phyloP scores from a whole-genome alignment of 1,284 basidiomycete species.

The Rhodotorula glutinis region DNA sequence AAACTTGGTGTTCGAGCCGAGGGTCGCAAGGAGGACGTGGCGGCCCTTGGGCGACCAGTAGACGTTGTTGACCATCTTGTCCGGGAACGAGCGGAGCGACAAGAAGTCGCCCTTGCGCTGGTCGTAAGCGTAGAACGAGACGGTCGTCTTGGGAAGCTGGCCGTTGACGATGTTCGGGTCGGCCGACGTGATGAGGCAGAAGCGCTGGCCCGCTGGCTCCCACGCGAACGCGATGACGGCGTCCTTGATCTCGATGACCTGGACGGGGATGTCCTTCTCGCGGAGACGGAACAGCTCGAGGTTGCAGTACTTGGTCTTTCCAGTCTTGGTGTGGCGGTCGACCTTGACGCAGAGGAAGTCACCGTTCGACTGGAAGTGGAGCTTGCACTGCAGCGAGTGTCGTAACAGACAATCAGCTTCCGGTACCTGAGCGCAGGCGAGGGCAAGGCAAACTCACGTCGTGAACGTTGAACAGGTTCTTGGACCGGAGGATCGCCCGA shows the following conservation, averaged over 20 bases:
- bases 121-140: slow-evolving; percentile 95
- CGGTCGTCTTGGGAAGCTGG: slow-evolving; percentile 90
- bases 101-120: slow-evolving; percentile 92
- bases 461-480: slow-evolving; percentile 97
- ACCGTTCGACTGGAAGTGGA: slow-evolving; percentile 98
- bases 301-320: slow-evolving; percentile 98
- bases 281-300: slow-evolving; percentile 96
- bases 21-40: slow-evolving; percentile 91
- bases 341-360: slow-evolving; percentile 99
- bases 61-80: slow-evolving; percentile 83
- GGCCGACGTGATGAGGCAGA: slow-evolving; percentile 89
- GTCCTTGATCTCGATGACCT: slow-evolving; percentile 97
- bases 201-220: slow-evolving; percentile 95
- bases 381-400: slow-evolving; percentile 69
- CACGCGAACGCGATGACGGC: slow-evolving; percentile 96
- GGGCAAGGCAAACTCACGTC: slow-evolving; percentile 61
- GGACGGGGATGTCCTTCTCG: slow-evolving; percentile 97
- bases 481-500: slow-evolving; percentile 80
- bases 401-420: neutral
- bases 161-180: slow-evolving; percentile 92
- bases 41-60: slow-evolving; percentile 97
- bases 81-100: slow-evolving; percentile 64
- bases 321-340: slow-evolving; percentile 98
- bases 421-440: slow-evolving; percentile 1
- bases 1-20: slow-evolving; percentile 91